Evolutionary conservation across 148 eudicot species (phyloP).

Genomic region (Chenopodium quinoa): DNA sequence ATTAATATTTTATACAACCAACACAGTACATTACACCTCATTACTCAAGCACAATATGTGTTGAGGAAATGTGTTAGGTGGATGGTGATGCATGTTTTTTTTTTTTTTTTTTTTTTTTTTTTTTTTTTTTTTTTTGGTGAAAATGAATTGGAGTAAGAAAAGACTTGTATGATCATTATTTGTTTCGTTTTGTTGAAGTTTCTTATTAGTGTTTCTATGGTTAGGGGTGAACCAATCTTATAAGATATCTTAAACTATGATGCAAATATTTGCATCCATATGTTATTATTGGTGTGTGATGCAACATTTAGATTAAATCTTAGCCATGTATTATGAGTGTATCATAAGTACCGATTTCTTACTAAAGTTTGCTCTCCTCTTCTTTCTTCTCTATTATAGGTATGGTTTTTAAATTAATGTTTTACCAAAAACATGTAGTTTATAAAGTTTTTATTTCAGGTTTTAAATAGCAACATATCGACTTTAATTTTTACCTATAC

Average conservation of each 20-base stretch:
- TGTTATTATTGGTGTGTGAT: slow-evolving; percentile 10
- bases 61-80: slow-evolving; percentile 13
- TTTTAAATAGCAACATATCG: too few species aligned
- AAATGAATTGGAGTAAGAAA: neutral
- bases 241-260: slow-evolving; percentile 18
- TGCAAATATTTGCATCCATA: slow-evolving; percentile 1
- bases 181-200: neutral
- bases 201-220: slow-evolving; percentile 8
- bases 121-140: neutral
- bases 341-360: neutral
- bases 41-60: slow-evolving; percentile 15
- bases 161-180: neutral
- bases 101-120: neutral
- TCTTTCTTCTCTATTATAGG: too few species aligned
- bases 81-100: neutral
- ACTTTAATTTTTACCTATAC: too few species aligned
- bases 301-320: neutral
- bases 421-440: too few species aligned
- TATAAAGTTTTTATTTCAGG: too few species aligned
- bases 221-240: slow-evolving; percentile 12
- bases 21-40: neutral
- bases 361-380: neutral
- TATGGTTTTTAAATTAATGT: too few species aligned
- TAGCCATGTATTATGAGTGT: slow-evolving; percentile 16
- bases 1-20: too few species aligned